Evolutionary conservation across 192 early-diverging fungal species (phyloP).

Genomic region (Entophlyctis luteolus): DNA sequence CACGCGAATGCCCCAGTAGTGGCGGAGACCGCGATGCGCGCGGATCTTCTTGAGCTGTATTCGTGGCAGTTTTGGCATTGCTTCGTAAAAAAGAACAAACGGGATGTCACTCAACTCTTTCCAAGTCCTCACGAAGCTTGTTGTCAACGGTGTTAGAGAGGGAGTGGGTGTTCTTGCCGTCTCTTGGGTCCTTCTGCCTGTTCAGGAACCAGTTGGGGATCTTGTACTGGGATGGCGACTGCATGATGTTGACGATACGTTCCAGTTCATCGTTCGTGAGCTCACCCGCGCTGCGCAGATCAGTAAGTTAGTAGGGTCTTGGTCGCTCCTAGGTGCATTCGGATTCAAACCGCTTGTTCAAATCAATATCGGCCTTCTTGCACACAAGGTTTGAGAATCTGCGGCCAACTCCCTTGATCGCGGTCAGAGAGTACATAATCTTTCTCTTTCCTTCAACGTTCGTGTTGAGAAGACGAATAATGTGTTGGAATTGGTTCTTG

Average conservation of each 20-base stretch:
- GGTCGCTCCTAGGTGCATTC: too few species aligned
- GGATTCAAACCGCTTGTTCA: constrained; percentile 87
- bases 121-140: constrained; percentile 97
- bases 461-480: constrained; percentile 98
- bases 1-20: constrained; percentile 96
- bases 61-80: constrained; percentile 1
- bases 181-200: constrained; percentile 96
- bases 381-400: constrained; percentile 97
- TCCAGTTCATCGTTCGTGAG: constrained; percentile 95
- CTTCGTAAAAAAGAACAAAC: constrained; percentile 1
- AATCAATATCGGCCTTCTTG: constrained; percentile 99
- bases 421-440: constrained; percentile 92
- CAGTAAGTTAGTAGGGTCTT: neutral
- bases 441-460: constrained; percentile 96
- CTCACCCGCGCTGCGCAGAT: constrained; percentile 97
- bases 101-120: constrained; percentile 53
- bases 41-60: constrained; percentile 96
- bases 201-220: constrained; percentile 99
- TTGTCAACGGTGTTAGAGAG: constrained; percentile 93
- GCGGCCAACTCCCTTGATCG: constrained; percentile 98
- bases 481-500: constrained; percentile 93
- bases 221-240: constrained; percentile 99
- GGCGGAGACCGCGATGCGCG: constrained; percentile 97
- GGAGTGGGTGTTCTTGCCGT: constrained; percentile 92
- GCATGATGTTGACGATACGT: constrained; percentile 96